Base-by-base conservation (phyloP, 495 filamentous ascomycete species). In the Penicillium ochrochloron region DNA sequence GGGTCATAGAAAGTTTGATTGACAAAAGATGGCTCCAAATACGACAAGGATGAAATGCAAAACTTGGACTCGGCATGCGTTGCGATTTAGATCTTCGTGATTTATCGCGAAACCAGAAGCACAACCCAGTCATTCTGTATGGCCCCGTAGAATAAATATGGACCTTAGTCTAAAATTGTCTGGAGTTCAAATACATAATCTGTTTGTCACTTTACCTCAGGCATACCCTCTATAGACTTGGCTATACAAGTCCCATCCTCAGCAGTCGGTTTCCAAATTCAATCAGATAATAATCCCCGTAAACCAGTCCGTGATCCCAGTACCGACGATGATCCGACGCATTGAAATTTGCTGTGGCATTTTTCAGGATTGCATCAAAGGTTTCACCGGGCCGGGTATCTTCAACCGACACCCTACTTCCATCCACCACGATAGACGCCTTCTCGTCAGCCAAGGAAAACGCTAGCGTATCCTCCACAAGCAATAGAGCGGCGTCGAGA, bases 251-350 rank as follows among this genome's bases (percentile, higher is more conserved):
- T 12, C 59, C 65, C 57, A 68, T 56, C 7, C 62, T 50, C 12
- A 71, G 39, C 29, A 71, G 27, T 21, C 58, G 66, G 35, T 82
- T 82, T 34, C 79, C 77, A 60, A 77, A 76, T 52, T 78, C 75
- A 29, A 82, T 63, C 50, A 82, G 66, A 60, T 77, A 82, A 65
- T 82, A 82, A 57, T 80, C 78, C 0, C 70, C 80, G 70, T 82
- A 82, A 8, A 80, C 80, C 15, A 82, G 59, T 27, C 78, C 80
- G 42, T 77, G 77, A 66, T 78, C 66, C 5, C 51, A 44, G 46
- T 76, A 77, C 10, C 69, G 66, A 23, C 63, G 51, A 3, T 60
- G 59, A 9, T 73, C 69, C 34, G 57, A 29, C 7, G 53, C 31
- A 59, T 81, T 79, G 42, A 78, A 73, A 56, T 80, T 75, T 29